Percentiles rank a stretch among this genome's conserved stretches.
Evolutionary conservation across 345 rosid species (phyloP).

Genomic region (Hypericum androsaemum): DNA sequence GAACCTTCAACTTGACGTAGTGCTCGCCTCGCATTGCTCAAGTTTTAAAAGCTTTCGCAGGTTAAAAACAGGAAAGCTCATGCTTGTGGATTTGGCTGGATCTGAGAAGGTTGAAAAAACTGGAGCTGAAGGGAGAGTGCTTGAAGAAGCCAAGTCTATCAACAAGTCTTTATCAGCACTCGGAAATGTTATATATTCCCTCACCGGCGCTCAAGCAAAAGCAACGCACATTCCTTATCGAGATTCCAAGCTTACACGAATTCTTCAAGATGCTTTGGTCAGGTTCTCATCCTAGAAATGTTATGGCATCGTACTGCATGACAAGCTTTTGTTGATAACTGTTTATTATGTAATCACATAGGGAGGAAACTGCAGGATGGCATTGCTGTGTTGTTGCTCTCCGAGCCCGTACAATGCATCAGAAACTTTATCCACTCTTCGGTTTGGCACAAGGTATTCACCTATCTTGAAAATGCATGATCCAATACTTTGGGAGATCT

Average conservation of each 20-base stretch:
- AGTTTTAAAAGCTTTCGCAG: slow-evolving; percentile 23
- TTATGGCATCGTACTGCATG: too few relatives aligned
- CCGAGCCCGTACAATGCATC: slow-evolving; percentile 69
- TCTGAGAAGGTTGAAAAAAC: slow-evolving; percentile 93
- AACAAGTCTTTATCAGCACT: slow-evolving; percentile 86
- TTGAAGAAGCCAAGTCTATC: slow-evolving; percentile 90
- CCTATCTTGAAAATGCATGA: neutral
- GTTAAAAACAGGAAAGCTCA: slow-evolving; percentile 52
- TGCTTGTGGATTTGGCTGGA: slow-evolving; percentile 88
- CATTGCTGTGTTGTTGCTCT: slow-evolving; percentile 84
- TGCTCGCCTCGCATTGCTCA: neutral
- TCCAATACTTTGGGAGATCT: neutral
- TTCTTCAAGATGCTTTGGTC: too few relatives aligned
- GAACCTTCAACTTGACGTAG: too few relatives aligned
- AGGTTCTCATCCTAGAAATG: too few relatives aligned
- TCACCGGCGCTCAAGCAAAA: slow-evolving; percentile 65
- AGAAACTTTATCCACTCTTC: slow-evolving; percentile 80
- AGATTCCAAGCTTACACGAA: too few relatives aligned
- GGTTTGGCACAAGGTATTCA: slow-evolving; percentile 76
- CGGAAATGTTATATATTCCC: slow-evolving; percentile 79
- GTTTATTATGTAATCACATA: slow-evolving; percentile 13
- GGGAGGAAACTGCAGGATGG: slow-evolving; percentile 84
- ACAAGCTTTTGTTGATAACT: too few relatives aligned
- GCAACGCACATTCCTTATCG: slow-evolving; percentile 18
- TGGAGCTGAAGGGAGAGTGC: slow-evolving; percentile 89